phyloP scores from a whole-genome alignment of 148 eudicot genomes.

The Linanthus parryae region DNA sequence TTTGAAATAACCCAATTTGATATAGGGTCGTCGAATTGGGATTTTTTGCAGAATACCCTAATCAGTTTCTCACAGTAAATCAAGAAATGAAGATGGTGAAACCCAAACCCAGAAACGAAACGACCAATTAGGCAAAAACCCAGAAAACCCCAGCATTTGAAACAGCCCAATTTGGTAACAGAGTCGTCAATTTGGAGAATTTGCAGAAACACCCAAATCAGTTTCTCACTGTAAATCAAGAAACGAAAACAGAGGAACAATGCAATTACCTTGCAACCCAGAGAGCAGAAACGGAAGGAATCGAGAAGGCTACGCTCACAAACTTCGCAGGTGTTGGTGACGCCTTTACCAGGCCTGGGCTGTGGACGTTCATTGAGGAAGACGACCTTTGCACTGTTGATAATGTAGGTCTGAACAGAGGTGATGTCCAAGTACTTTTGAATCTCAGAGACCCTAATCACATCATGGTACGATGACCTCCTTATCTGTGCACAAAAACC shows the following conservation, averaged over 20 bases:
- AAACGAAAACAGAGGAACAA: too few relatives aligned
- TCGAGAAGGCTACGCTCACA: slow-evolving; percentile 89
- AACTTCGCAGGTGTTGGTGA: slow-evolving; percentile 73
- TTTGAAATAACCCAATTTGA: too few relatives aligned
- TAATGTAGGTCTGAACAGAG: slow-evolving; percentile 78
- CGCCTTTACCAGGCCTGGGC: slow-evolving; percentile 90
- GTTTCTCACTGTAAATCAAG: too few relatives aligned
- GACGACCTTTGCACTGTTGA: slow-evolving; percentile 84
- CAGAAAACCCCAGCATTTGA: too few relatives aligned
- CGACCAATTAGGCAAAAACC: too few relatives aligned
- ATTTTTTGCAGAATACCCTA: too few relatives aligned
- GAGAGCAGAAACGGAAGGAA: slow-evolving; percentile 86
- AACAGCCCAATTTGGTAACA: too few relatives aligned
- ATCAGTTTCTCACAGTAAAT: too few relatives aligned
- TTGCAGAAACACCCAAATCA: too few relatives aligned
- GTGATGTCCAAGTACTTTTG: slow-evolving; percentile 73
- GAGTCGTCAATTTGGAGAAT: too few relatives aligned
- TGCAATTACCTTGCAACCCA: slow-evolving; percentile 75
- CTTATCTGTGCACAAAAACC: slow-evolving; percentile 46
- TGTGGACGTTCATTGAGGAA: slow-evolving; percentile 87
- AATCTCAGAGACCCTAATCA: slow-evolving; percentile 76
- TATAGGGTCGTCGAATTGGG: too few relatives aligned
- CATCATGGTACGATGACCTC: slow-evolving; percentile 93
- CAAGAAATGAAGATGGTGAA: too few relatives aligned
- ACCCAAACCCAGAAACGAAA: slow-evolving; percentile 86